Evolutionary conservation across 345 rosid species (phyloP).

Genomic region (Eucalyptus cloeziana): DNA sequence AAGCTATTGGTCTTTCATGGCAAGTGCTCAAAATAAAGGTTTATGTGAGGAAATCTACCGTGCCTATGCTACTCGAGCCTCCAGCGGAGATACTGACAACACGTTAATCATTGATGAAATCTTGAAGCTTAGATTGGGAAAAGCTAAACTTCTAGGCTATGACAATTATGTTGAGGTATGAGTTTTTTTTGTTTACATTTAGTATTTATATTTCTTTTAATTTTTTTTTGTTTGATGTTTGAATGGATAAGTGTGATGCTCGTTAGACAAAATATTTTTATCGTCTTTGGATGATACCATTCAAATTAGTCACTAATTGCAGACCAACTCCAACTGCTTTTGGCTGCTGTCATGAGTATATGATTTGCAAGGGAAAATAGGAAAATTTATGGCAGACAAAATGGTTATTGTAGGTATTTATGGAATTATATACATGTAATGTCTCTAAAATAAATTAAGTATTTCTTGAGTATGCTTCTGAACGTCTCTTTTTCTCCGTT

Average conservation of each 20-base stretch:
- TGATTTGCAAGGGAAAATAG: background rate
- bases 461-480: background rate
- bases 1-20: conserved; percentile 67
- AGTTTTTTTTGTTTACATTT: background rate
- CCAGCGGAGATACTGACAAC: conserved; percentile 65
- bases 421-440: background rate
- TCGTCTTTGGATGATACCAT: too few species aligned
- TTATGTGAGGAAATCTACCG: conserved; percentile 77
- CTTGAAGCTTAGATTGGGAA: conserved; percentile 58
- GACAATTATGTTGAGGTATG: conserved; percentile 72
- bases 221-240: too few species aligned
- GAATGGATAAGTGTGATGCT: too few species aligned
- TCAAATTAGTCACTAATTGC: too few species aligned
- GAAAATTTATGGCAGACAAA: too few species aligned
- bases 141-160: conserved; percentile 64
- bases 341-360: background rate
- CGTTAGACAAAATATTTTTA: too few species aligned
- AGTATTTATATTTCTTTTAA: background rate
- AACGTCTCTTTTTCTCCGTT: background rate
- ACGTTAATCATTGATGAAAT: conserved; percentile 55
- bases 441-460: background rate
- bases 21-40: conserved; percentile 57
- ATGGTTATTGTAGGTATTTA: background rate
- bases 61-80: conserved; percentile 54
- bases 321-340: too few species aligned